Base-by-base conservation (phyloP, 2,329 filamentous ascomycete genomes). In the Pyricularia pennisetigena region DNA sequence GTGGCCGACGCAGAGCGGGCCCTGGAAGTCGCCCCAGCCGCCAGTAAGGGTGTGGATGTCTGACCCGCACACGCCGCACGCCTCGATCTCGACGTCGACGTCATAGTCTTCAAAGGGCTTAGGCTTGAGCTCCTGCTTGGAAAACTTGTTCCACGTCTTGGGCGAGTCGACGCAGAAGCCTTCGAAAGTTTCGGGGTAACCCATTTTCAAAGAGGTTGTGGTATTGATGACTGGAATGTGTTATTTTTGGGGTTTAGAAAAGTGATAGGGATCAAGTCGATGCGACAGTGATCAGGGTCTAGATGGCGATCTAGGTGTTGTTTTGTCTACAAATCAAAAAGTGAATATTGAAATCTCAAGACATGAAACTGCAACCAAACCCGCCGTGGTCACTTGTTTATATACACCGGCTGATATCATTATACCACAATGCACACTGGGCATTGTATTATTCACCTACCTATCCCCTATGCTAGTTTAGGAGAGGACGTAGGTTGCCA, bases 81-180 rank as follows among this genome's bases (percentile, higher is more conserved):
- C 86, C 71, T 89, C 85, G 73, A 92, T 88, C 78, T 90, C 87
- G 75, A 92, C 85, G 74, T 92, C 89, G 72, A 92, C 83, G 75
- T 91, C 88, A 75, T 87, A 82, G 73, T 89, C 86, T 67, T 86
- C 88, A 74, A 91, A 91, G 24, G 86, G 63, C 63, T 68, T 68
- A 26, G 67, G 67, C 67, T 59, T 68, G 35, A 68, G 62, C 41
- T 65, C 62, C 28, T 72, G 66, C 69, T 77, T 79, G 70, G 76
- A 73, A 69, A 81, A 82, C 66, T 77, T 71, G 71, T 78, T 80
- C 79, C 79, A 82, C 4, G 76, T 74, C 69, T 80, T 78, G 59
- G 79, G 79, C 35, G 76, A 74, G 72, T 81, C 78, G 70, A 80
- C 78, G 70, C 76, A 78, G 73, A 80, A 82, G 71, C 80, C 80